Conservation (phyloP, 768 basidiomycete species). For the Suillus occidentalis region DNA sequence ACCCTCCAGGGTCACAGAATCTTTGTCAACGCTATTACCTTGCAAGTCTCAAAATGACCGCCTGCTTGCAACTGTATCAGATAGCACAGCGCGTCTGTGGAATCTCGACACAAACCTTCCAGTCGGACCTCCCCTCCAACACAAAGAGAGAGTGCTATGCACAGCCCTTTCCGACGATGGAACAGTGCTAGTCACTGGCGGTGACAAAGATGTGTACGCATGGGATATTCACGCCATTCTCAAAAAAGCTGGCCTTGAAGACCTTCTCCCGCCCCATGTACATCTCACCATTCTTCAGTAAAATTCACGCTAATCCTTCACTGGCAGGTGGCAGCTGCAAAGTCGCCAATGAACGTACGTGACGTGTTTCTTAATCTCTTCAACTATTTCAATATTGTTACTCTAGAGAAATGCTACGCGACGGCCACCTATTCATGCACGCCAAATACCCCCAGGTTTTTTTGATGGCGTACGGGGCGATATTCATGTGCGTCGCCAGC, state of each 20-base stretch:
- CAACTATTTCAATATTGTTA: neutral
- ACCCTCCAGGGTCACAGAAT: too few relatives aligned
- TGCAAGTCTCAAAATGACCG: too few relatives aligned
- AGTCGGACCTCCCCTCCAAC: too few relatives aligned
- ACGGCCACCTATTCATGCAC: neutral
- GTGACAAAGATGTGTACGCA: neutral
- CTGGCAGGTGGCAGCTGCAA: neutral
- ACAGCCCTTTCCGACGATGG: too few relatives aligned
- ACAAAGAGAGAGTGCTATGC: too few relatives aligned
- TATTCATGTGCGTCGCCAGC: neutral
- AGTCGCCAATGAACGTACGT: neutral
- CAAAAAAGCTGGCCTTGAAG: neutral
- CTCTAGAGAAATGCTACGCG: neutral
- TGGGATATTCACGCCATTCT: neutral
- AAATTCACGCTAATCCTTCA: neutral
- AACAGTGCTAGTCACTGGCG: neutral
- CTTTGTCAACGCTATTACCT: too few relatives aligned
- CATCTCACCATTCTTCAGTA: neutral
- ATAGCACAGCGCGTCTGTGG: too few relatives aligned
- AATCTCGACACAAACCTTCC: too few relatives aligned
- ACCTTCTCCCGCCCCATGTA: neutral
- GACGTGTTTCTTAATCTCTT: neutral
- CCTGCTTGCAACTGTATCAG: too few relatives aligned
- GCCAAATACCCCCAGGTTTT: neutral
- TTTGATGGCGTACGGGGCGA: neutral